Evolutionary conservation across 352 stramenopile species (phyloP), one percentile per base, ranked within the genome.

Genomic region (Phytophthora pluvialis): DNA sequence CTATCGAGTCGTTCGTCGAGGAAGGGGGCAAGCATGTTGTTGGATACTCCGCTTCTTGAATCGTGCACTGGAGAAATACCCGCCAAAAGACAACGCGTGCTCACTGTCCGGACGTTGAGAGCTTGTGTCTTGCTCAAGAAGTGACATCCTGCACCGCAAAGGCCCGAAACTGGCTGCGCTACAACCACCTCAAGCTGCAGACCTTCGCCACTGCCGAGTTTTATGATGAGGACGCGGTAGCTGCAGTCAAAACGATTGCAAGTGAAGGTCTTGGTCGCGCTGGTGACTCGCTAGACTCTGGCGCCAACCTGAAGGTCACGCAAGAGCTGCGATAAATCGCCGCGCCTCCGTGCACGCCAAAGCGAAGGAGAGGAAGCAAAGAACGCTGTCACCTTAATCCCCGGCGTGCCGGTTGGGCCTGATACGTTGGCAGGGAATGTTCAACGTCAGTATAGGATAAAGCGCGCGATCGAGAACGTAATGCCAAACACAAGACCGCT

Each of bases 181-280:
- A 79, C 53, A 46, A 74, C 11, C 72, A 81, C 48, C 72, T 57
- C 3, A 64, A 63, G 36, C 38, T 81, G 15, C 28, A 58, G 32
- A 81, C 69, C 42, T 73, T 70, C 62, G 81, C 72, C 29, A 62
- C 68, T 11, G 60, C 59, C 15, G 70, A 83, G 59, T 78, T 79
- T 35, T 44, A 53, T 1, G 46, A 66, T 9, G 50, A 48, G 1
- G 66, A 81, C 25, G 59, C 60, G 35, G 73, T 80, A 18, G 49
- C 81, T 25, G 68, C 67, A 31, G 76, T 78, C 33, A 72, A 73
- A 8, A 69, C 69, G 1, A 74, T 94, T 18, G 81, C 94, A 60
- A 87, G 93, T 62, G 77, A 90, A 62, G 86, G 86, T 8, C 64
- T 95, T 3, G 86, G 85, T 3, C 66, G 87, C 9, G 90, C 90